Conservation (phyloP, 2,329 filamentous ascomycete genomes). For the Ramichloridium luteum region DNA sequence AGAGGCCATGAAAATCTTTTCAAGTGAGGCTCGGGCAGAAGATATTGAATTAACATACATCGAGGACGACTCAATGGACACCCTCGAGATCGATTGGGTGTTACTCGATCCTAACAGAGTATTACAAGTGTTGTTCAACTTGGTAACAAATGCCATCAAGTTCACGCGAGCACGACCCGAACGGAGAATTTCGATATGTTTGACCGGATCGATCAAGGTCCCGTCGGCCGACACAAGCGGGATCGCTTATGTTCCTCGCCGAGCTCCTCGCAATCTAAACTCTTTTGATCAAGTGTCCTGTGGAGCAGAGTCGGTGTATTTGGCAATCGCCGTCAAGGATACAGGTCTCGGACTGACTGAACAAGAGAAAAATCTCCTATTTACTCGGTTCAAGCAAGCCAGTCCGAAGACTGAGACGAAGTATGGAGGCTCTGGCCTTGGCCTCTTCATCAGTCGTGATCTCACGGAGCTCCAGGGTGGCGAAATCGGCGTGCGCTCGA, state of each 20-base stretch:
- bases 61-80: slow-evolving; percentile 6
- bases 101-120: slow-evolving; percentile 17
- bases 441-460: slow-evolving; percentile 55
- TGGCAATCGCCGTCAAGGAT: slow-evolving; percentile 27
- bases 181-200: slow-evolving; percentile 25
- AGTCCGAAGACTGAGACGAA: slow-evolving; percentile 54
- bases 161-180: slow-evolving; percentile 27
- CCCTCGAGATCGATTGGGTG: slow-evolving; percentile 13
- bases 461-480: slow-evolving; percentile 59
- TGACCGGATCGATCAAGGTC: slow-evolving; percentile 12
- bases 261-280: slow-evolving; percentile 22
- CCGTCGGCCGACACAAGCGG: slow-evolving; percentile 28
- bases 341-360: slow-evolving; percentile 29
- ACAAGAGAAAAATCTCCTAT: slow-evolving; percentile 37
- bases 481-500: slow-evolving; percentile 51
- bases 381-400: slow-evolving; percentile 57
- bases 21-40: slow-evolving; percentile 26
- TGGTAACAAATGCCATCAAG: slow-evolving; percentile 34
- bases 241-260: slow-evolving; percentile 27
- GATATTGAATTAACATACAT: slow-evolving; percentile 17
- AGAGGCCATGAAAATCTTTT: slow-evolving; percentile 29
- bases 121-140: slow-evolving; percentile 28
- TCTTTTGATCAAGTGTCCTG: slow-evolving; percentile 6
- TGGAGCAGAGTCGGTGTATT: slow-evolving; percentile 16
- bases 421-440: slow-evolving; percentile 58